A percentile compares a stretch with the other conserved stretches of the same genome.
Conservation (phyloP, 164 flowering plant genomes). For the Kalanchoe fedtschenkoi region DNA sequence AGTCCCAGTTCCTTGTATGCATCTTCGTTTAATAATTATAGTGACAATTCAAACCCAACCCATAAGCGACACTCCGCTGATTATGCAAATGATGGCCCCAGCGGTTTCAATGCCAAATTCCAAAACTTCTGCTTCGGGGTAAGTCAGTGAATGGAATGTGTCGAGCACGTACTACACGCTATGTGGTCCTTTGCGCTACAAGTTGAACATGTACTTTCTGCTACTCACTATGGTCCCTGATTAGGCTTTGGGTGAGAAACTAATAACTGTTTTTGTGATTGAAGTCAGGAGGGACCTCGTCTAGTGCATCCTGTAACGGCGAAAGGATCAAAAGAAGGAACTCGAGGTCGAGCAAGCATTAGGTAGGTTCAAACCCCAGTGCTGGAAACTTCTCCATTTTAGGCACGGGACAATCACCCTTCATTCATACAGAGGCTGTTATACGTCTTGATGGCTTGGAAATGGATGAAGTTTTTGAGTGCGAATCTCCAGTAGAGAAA, state of each 20-base stretch:
- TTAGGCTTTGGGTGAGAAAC: neutral
- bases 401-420: too few relatives aligned
- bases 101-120: conserved; percentile 16
- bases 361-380: neutral
- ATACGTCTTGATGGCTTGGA: too few relatives aligned
- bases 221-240: too few relatives aligned
- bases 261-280: neutral
- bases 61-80: conserved; percentile 35
- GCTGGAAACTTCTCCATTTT: neutral
- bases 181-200: neutral
- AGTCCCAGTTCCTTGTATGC: conserved; percentile 2
- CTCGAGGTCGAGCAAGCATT: neutral
- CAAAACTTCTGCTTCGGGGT: conserved; percentile 57
- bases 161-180: neutral
- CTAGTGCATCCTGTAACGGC: neutral
- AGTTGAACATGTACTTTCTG: neutral
- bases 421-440: too few relatives aligned
- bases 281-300: conserved; percentile 1
- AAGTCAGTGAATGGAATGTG: too few relatives aligned
- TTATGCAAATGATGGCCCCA: conserved; percentile 11
- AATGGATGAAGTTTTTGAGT: too few relatives aligned
- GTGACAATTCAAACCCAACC: conserved; percentile 11
- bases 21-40: conserved; percentile 14
- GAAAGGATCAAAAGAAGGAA: neutral
- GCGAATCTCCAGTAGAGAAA: too few relatives aligned